These are phyloP conservation scores for Lablab purpureus DNA, from an alignment of 306 rosid species.

Conservation along the genomic window DNA sequence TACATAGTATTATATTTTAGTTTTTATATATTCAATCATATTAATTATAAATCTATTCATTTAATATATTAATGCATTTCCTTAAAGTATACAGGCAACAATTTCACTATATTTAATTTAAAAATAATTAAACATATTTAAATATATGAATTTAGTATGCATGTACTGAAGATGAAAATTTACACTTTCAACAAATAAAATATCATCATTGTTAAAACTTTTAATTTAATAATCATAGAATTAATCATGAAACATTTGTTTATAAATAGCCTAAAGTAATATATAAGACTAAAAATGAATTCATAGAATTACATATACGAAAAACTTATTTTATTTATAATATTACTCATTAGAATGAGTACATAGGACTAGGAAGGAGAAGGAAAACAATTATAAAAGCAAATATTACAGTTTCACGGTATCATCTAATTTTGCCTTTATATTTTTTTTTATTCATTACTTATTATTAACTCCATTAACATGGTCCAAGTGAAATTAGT, in stretches of 20 bases:
- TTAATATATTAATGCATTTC: no score
- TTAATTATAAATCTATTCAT: no score
- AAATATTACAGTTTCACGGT: not conserved
- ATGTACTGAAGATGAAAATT: not conserved
- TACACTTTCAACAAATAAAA: not conserved
- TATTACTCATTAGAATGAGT: not conserved
- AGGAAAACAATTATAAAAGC: not conserved
- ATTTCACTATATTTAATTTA: no score
- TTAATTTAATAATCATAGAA: not conserved
- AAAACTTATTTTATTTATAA: not conserved
- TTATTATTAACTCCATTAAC: not conserved
- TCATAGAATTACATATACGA: not conserved
- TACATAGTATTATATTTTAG: no score
- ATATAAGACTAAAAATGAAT: not conserved
- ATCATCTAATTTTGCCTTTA: not conserved
- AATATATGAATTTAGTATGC: not conserved
- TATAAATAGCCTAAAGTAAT: not conserved
- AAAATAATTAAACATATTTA: no score
- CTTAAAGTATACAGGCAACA: no score
- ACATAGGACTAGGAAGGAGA: not conserved
- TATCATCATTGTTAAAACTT: not conserved
- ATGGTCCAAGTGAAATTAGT: not conserved
- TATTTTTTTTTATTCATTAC: not conserved
- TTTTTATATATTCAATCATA: no score
- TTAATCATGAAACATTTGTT: not conserved